Base-by-base conservation (phyloP, 2,329 filamentous ascomycete genomes). In the Xylaria sp. region DNA sequence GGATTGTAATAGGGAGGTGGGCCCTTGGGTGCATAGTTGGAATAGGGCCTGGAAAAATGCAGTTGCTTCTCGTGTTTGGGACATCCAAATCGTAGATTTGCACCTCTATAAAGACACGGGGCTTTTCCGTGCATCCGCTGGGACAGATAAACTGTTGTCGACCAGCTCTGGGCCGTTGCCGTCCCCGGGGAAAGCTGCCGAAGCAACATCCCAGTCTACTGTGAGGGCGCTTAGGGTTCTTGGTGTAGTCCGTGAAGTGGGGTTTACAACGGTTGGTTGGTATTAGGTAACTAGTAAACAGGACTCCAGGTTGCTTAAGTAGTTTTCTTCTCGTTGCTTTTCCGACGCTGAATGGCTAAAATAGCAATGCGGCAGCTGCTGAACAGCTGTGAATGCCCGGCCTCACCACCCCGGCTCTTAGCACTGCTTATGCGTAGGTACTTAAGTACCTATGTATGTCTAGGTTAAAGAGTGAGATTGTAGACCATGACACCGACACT, bases 21-120 rank as follows among this genome's bases (percentile, higher is more conserved):
- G 25, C 29, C 58, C 31, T 13, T 55, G 47, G 66, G 66, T 20
- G 58, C 47, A 55, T 45, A 68, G 42, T 68, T 68, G 39, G 62
- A 68, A 22, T 65, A 65, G n/a, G 33, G 10, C 29, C 47, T 57
- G 13, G 22, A 53, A 0, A 33, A n/a, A 10, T 55, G 65, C 17
- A 39, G 60, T 10, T 20, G 29, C 22, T 20, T 36, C 15, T n/a
- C 36, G 20, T 53, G 10, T 17, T 33, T 49, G 4, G n/a, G 56
- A 38, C 5, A 17, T 31, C 9, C 31, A 15, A 17, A n/a, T 13
- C 7, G 55, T 44, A 45, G 29, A 11, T n/a, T 13, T 17, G 45
- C 53, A 10, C n/a, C 36, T 20, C 11, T 25, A 29, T 58, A 33
- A 20, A 20, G 36, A 57, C 20, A 31, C 45, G 15, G 57, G 39